Conservation (phyloP, 2,329 filamentous ascomycete species). For the Coniochaeta pulveracea region DNA sequence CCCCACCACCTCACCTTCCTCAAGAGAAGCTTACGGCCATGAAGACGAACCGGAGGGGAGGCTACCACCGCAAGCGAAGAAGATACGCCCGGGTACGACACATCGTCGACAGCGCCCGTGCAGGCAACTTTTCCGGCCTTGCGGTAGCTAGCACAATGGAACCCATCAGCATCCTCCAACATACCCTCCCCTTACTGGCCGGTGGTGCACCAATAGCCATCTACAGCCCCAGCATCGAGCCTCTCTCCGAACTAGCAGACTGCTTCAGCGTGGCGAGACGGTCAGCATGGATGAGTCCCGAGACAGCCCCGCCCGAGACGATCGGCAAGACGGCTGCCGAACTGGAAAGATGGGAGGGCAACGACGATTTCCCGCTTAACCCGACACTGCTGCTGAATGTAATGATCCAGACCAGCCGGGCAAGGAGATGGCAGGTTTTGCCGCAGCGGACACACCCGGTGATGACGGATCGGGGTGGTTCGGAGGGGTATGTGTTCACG, state of each 20-base stretch:
- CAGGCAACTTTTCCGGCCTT: slow-evolving; percentile 72
- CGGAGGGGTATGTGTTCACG: slow-evolving; percentile 85
- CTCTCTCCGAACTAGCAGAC: slow-evolving; percentile 67
- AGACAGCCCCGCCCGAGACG: slow-evolving; percentile 26
- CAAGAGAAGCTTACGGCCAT: slow-evolving; percentile 52
- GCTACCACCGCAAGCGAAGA: slow-evolving; percentile 80
- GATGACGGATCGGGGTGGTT: slow-evolving; percentile 81
- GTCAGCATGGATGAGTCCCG: slow-evolving; percentile 48
- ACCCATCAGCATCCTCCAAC: slow-evolving; percentile 60
- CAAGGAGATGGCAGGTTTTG: slow-evolving; percentile 79
- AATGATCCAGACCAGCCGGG: slow-evolving; percentile 68
- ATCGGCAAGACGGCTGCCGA: slow-evolving; percentile 33
- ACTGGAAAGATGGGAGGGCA: slow-evolving; percentile 45
- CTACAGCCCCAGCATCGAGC: slow-evolving; percentile 73
- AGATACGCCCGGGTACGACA: slow-evolving; percentile 64
- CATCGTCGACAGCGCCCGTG: slow-evolving; percentile 63
- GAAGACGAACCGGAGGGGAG: slow-evolving; percentile 74
- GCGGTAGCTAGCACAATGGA: slow-evolving; percentile 78
- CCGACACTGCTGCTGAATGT: slow-evolving; percentile 73
- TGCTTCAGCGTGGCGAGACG: slow-evolving; percentile 72
- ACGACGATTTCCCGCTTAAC: slow-evolving; percentile 74
- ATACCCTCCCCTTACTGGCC: slow-evolving; percentile 67
- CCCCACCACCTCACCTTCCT: slow-evolving; percentile 47
- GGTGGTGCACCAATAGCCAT: slow-evolving; percentile 79
- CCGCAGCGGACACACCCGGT: slow-evolving; percentile 86